Conservation (phyloP, 2,329 filamentous ascomycete species). For the Rasamsonia emersonii region DNA sequence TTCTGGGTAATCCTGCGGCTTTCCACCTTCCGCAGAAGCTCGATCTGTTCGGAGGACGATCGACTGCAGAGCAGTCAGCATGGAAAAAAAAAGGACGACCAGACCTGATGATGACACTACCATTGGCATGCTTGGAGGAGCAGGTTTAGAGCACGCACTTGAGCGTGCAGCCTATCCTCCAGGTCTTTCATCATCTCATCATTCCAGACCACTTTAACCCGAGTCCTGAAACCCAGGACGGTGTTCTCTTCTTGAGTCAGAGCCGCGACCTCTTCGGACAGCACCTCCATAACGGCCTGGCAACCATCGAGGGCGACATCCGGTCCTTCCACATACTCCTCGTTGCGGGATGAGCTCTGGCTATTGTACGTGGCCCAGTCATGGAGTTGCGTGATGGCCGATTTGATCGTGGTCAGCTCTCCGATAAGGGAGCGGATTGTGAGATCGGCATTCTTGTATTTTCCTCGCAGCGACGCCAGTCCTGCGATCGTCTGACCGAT, state of each 20-base stretch:
- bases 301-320: constrained; percentile 28
- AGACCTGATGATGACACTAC: constrained; percentile 16
- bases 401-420: constrained; percentile 27
- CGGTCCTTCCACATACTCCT: constrained; percentile 21
- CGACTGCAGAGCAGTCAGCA: constrained; percentile 14
- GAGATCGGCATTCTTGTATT: constrained; percentile 28
- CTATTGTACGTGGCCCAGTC: constrained; percentile 24
- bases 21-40: constrained; percentile 23
- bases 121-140: constrained; percentile 32
- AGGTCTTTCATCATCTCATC: constrained; percentile 29
- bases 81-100: too few species aligned
- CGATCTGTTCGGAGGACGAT: constrained; percentile 26
- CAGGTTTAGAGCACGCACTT: constrained; percentile 29
- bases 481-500: constrained; percentile 25
- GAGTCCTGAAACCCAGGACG: constrained; percentile 17
- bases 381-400: constrained; percentile 27
- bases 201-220: constrained; percentile 27
- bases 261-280: constrained; percentile 25
- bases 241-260: constrained; percentile 17
- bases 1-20: constrained; percentile 27
- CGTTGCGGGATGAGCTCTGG: constrained; percentile 15
- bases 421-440: constrained; percentile 29
- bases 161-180: constrained; percentile 25
- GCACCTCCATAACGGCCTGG: constrained; percentile 25
- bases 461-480: constrained; percentile 24